A percentile compares a stretch with the other conserved stretches of the same genome.
Conservation (phyloP, 2,329 filamentous ascomycete species). For the Neoarthrinium moseri region DNA sequence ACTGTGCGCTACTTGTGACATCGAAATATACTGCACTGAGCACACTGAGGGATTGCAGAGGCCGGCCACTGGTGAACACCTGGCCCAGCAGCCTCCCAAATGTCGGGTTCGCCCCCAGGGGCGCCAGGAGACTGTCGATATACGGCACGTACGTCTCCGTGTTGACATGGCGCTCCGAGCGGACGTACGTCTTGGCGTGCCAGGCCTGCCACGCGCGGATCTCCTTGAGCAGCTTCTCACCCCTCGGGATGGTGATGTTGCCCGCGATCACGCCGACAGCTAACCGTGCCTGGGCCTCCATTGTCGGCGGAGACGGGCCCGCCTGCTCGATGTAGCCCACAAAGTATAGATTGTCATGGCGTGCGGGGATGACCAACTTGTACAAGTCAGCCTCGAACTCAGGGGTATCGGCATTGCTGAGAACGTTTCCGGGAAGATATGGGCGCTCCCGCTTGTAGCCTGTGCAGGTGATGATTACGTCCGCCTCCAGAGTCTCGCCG, state of each 20-base stretch:
- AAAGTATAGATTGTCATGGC: conserved; percentile 30
- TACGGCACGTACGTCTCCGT: conserved; percentile 27
- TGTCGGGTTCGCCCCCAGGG: conserved; percentile 30
- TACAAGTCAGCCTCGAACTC: conserved; percentile 28
- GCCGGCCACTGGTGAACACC: conserved; percentile 24
- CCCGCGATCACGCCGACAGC: conserved; percentile 27
- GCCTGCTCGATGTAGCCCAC: conserved; percentile 29
- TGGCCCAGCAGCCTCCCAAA: conserved; percentile 24
- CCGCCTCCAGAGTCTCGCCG: conserved; percentile 23
- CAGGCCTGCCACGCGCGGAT: conserved; percentile 23
- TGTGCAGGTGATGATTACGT: conserved; percentile 13
- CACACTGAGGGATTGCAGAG: conserved; percentile 22
- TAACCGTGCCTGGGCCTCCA: conserved; percentile 33
- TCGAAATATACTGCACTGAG: conserved; percentile 34
- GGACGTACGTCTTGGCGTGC: conserved; percentile 26
- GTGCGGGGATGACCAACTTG: conserved; percentile 27
- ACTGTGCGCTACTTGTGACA: conserved; percentile 32
- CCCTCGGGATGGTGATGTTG: conserved; percentile 21
- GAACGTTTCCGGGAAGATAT: conserved; percentile 26
- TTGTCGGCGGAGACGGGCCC: conserved; percentile 29
- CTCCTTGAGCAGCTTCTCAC: conserved; percentile 24
- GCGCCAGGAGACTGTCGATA: conserved; percentile 29
- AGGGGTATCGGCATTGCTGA: conserved; percentile 17
- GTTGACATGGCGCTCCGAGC: conserved; percentile 29
- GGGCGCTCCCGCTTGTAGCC: conserved; percentile 13